Base-by-base conservation (phyloP, 1,139 yeast species). In the Magnusiomyces tetraspermus region DNA sequence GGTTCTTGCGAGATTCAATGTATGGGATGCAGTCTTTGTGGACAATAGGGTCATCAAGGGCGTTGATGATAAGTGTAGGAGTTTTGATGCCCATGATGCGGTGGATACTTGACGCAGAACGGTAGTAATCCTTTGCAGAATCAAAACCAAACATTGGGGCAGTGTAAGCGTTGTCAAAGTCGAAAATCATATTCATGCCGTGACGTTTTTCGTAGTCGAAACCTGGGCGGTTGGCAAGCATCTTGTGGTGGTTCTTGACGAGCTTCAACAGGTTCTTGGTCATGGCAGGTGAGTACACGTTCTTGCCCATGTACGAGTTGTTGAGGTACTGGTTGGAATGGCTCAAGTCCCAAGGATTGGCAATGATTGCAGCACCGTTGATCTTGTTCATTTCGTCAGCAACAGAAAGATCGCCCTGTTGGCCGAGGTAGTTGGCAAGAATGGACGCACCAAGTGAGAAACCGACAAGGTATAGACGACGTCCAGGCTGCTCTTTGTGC, bases 401-500 rank as follows among this genome's bases (percentile, higher is more conserved):
- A 21, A 19, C 15, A 19, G 61, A 61, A 3, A 67, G 67, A 1
- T 71, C 76, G 23, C 79, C 83, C 60, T 83, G 84, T 62, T 80
- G 83, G 37, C 95, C 96, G 42, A 90, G 67, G 65, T 84, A 89
- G 66, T 90, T 89, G 36, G 86, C 77, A 55, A 88, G 70, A 55
- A 88, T 76, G 1, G 85, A 79, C 0, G 88, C 92, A n/a, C 97
- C 97, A 60, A 90, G 82, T 10, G 96, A 86, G 64, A 84, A 85
- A 0, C 97, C 97, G 19, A 80, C 83, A 1, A 83, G 77, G 66
- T 80, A 88, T 41, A 90, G 73, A 38, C 85, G 84, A 51, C 76
- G 71, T 5, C 47, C 51, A 15, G 97, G 96, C 66, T 77, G 82
- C 52, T 76, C 71, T 51, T 63, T 59, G 56, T 76, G 75, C 61